Evolutionary conservation across 139 green algal species (phyloP), one percentile per base, ranked within the genome.

Genomic region (Yamagishiella unicocca): DNA sequence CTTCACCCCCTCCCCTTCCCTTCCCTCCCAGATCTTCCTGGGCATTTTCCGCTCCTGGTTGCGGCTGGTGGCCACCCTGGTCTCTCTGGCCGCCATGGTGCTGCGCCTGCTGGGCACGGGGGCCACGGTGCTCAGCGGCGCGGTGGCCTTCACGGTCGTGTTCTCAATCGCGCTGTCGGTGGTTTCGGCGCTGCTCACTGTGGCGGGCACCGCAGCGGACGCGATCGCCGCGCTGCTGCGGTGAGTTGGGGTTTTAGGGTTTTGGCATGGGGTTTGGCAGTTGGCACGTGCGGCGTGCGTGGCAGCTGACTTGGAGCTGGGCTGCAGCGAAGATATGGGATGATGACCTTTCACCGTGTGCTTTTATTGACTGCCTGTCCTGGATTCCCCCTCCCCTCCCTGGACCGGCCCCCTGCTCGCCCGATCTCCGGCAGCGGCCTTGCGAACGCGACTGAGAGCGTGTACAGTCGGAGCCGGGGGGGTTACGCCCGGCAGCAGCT

Each of bases 111-210:
- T 81, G 45, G 87, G 80, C 81, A 90, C 80, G 1, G 87, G 80
- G 21, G 33, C 80, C 31, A 67, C 31, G 4, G 73, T 85, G 22
- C 42, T 90, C 25, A 82, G 81, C 33, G 87, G 87, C 73, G 45
- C 81, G 9, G 46, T 88, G 33, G 87, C 87, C 0, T 90, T 90
- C 80, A 90, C 87, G 25, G 87, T 90, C 43, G 84, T 84, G 2
- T 62, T 88, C 71, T 76, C 53, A 25, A 76, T 90, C 10, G 87
- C 72, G 9, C 50, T 88, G 19, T 74, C 40, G 21, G 43, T 90
- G 12, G 42, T 90, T 17, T 75, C 80, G 12, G 81, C 87, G 35
- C 53, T 82, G 33, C 68, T 82, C 10, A 84, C 75, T n/a, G 29
- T 90, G n/a, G 72, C 54, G 6, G 87, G 46, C 31, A 61, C 53